phyloP scores from a whole-genome alignment of 805 yeast genomes.

The Pichia cephalocereana region DNA sequence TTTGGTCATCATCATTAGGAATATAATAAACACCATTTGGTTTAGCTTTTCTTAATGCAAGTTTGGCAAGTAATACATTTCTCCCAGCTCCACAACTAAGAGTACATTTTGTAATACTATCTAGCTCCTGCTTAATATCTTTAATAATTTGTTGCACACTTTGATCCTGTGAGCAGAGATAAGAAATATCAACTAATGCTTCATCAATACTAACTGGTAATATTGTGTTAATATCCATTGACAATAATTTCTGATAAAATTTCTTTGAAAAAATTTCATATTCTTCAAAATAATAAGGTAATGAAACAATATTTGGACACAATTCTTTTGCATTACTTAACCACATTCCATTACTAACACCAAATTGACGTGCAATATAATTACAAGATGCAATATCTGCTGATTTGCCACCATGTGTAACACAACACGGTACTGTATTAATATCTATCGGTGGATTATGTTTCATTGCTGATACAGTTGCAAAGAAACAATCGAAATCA shows the following conservation, averaged over 20 bases:
- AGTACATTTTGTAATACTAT: constrained; percentile 42
- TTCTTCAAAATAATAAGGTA: constrained; percentile 66
- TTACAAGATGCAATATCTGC: constrained; percentile 92
- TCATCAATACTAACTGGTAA: constrained; percentile 90
- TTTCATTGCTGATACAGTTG: constrained; percentile 63
- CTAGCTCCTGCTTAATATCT: constrained; percentile 34
- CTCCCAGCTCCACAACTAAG: constrained; percentile 75
- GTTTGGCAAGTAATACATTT: constrained; percentile 69
- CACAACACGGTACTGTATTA: constrained; percentile 47
- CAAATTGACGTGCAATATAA: constrained; percentile 71
- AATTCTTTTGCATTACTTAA: constrained; percentile 49
- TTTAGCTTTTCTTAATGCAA: constrained; percentile 66
- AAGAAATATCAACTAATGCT: constrained; percentile 61
- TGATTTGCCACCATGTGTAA: constrained; percentile 46
- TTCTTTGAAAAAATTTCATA: constrained; percentile 58
- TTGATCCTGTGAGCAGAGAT: constrained; percentile 9
- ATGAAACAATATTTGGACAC: constrained; percentile 52
- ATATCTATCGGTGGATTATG: constrained; percentile 43
- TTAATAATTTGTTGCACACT: constrained; percentile 15
- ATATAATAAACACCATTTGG: constrained; percentile 59
- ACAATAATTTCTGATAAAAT: constrained; percentile 53
- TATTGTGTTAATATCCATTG: constrained; percentile 38
- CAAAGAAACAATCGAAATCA: constrained; percentile 94
- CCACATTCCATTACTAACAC: constrained; percentile 91
- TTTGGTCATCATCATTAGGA: constrained; percentile 14